These are phyloP conservation scores for Gliomastix tumulicola DNA, from an alignment of 2,329 filamentous ascomycete species.

Conservation along the genomic window DNA sequence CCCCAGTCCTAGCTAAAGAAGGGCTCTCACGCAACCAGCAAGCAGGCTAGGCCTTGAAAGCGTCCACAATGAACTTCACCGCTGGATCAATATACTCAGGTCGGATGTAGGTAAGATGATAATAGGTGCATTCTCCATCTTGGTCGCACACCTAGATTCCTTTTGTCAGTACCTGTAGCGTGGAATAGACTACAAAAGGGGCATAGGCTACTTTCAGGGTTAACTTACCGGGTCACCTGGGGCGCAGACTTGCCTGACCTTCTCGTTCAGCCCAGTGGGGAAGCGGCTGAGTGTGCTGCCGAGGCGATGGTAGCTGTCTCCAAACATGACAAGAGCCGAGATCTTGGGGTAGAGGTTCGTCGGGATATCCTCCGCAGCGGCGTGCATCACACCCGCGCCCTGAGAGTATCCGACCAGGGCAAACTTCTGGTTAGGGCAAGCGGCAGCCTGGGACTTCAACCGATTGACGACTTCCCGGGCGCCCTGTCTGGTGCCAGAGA, in stretches of 20 bases:
- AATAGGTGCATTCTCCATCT: conserved; percentile 4
- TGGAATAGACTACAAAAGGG: no score
- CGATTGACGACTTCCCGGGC: conserved; percentile 5
- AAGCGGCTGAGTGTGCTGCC: no score
- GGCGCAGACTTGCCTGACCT: conserved; percentile 4
- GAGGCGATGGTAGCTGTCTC: no score
- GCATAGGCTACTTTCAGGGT: no score
- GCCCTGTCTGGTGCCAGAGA: conserved; percentile 1
- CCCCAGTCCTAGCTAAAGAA: no score
- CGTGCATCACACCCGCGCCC: conserved; percentile 6
- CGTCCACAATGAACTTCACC: conserved; percentile 4
- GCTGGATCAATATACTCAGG: conserved; percentile 4
- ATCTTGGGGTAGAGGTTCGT: conserved; percentile 3
- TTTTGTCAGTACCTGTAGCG: no score
- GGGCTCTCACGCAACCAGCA: no score
- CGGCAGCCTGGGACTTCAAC: conserved; percentile 1
- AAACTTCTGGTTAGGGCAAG: conserved; percentile 7
- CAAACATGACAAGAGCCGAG: conserved; percentile 6
- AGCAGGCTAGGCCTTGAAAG: no score
- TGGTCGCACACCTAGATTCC: conserved; percentile 4
- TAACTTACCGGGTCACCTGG: conserved; percentile 6
- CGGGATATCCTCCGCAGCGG: conserved; percentile 3
- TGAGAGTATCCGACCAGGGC: conserved; percentile 9
- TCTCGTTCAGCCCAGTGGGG: conserved; percentile 4
- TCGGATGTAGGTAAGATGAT: conserved; percentile 4